Evolutionary conservation across 2,329 filamentous ascomycete genomes (phyloP).

Genomic region (Ascochyta lentis): DNA sequence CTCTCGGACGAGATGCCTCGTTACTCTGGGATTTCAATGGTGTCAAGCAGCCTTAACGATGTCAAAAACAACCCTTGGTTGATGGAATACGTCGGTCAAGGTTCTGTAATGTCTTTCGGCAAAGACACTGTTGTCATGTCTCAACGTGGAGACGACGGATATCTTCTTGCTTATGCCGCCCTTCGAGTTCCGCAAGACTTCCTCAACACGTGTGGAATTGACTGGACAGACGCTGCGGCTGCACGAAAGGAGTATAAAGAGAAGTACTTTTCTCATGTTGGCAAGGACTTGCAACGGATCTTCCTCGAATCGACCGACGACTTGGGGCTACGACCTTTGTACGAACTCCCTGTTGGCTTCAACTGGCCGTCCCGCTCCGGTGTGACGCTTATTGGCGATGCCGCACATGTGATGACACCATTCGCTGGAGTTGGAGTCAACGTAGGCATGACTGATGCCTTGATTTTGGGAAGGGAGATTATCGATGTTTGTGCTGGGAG

Average conservation of each 20-base stretch:
- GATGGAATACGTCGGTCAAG: constrained; percentile 54
- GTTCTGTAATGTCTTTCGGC: constrained; percentile 39
- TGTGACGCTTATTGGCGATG: constrained; percentile 64
- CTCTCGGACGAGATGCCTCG: constrained; percentile 49
- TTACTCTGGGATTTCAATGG: constrained; percentile 56
- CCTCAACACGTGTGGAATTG: constrained; percentile 54
- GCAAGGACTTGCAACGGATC: constrained; percentile 36
- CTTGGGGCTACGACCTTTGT: constrained; percentile 49
- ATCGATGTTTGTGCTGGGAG: constrained; percentile 21
- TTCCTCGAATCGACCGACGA: constrained; percentile 28
- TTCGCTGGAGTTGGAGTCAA: constrained; percentile 68
- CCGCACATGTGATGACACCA: constrained; percentile 66
- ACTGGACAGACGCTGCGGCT: constrained; percentile 49
- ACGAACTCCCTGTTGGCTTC: constrained; percentile 60
- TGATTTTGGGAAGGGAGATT: constrained; percentile 52
- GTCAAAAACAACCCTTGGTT: constrained; percentile 54
- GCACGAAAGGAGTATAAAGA: constrained; percentile 38
- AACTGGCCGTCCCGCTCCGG: constrained; percentile 59
- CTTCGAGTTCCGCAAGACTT: constrained; percentile 50
- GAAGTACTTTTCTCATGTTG: constrained; percentile 41
- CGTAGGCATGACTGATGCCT: constrained; percentile 62
- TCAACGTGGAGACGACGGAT: constrained; percentile 60
- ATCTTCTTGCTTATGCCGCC: constrained; percentile 51
- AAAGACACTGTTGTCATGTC: constrained; percentile 50
- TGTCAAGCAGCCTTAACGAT: constrained; percentile 54